Conservation (phyloP, 176 grass and related monocot genomes). For the Chrysopogon serrulatus region DNA sequence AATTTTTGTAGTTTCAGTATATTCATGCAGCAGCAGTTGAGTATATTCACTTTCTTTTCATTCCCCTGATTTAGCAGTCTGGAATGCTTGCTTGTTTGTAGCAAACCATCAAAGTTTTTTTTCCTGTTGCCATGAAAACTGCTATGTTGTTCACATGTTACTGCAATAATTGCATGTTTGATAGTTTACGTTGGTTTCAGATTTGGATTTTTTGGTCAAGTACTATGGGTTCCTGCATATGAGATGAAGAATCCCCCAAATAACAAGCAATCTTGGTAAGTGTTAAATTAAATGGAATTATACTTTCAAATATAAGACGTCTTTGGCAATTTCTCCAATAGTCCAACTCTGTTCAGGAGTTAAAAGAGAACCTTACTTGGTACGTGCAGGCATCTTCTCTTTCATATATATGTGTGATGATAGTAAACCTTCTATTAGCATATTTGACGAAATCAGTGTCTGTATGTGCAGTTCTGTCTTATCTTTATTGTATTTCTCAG, state of each 20-base stretch:
- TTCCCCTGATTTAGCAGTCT: not conserved
- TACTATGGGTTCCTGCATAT: slow-evolving; percentile 42
- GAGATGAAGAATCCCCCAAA: slow-evolving; percentile 24
- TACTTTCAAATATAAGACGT: not conserved
- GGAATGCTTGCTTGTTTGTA: not conserved
- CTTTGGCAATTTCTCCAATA: not conserved
- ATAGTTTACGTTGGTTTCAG: slow-evolving; percentile 15
- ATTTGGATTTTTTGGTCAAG: slow-evolving; percentile 48
- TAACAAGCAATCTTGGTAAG: slow-evolving; percentile 11
- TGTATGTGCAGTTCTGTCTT: slow-evolving; percentile 16
- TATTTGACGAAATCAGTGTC: not conserved
- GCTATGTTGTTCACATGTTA: not conserved
- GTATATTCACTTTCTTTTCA: too few relatives aligned
- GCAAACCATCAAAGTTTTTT: not conserved
- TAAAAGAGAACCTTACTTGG: not conserved
- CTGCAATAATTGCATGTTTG: not conserved
- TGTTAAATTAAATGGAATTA: not conserved
- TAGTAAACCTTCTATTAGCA: not conserved
- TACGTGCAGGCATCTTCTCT: not conserved
- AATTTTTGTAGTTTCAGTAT: too few relatives aligned
- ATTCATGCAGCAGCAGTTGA: too few relatives aligned
- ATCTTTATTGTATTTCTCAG: too few relatives aligned
- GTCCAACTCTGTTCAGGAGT: slow-evolving; percentile 12
- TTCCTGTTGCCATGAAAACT: not conserved
- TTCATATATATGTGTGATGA: not conserved